Evolutionary conservation across 371 early-diverging fungal genomes (phyloP), one percentile per base, ranked within the genome.

Genomic region (Umbelopsis sp.): DNA sequence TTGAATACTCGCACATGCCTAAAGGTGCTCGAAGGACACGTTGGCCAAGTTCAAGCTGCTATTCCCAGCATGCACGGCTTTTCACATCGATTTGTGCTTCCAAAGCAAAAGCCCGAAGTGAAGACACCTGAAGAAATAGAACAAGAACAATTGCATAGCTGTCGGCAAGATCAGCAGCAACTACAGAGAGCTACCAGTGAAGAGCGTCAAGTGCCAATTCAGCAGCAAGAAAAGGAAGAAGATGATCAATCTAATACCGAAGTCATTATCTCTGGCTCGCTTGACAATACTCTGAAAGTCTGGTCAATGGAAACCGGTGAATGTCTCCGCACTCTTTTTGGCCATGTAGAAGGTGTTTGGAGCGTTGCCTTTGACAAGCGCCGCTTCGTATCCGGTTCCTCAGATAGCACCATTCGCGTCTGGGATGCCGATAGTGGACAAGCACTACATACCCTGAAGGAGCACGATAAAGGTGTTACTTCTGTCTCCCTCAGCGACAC

Each of bases 351-450:
- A 63, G 96, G 95, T 29, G 91, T 98, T n/a, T 90, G 93, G 80
- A 83, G 91, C 0, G 72, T 91, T 37, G 92, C 93, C 4, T 90
- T 93, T 71, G 95, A 96, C 74, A 88, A 93, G 65, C 84, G 96
- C 63, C 86, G 97, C 11, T 82, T 97, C 12, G 92, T 96, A 2
- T 91, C 93, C 41, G 97, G 94, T 1, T 88, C 92, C 8, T 83
- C 91, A 65, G 98, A 97, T 71, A 86, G 90, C n/a, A 83, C 85
- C 9, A 84, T 98, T 37, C 92, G 91, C 72, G 82, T 97, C 51
- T 99, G 98, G 98, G 96, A 96, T 70, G 80, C 92, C 5, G 91
- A 93, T 65, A 88, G 86, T 25, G 96, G 94, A 7, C 70, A 87
- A 41, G 80, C 86, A 50, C 74, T 94, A 67, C 88, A 92, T 65